Base-by-base conservation (phyloP, 179 eudicot species). In the Carnegiea gigantea region DNA sequence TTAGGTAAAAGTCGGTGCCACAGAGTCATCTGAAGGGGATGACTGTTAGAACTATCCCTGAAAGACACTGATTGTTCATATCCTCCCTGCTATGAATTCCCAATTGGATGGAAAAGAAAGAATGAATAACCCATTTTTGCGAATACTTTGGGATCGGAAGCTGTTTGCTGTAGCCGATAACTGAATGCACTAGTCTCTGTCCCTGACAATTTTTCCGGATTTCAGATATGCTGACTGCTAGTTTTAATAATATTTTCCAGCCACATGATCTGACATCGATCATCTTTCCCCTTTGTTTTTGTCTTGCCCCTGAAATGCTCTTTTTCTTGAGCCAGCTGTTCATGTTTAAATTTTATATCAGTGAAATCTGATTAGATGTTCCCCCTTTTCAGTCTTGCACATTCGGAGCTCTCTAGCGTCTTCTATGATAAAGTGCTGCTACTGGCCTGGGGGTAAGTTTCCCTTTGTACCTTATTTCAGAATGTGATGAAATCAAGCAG, bases 361-460 rank as follows among this genome's bases (percentile, higher is more conserved):
- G 18, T 51, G 40, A 40, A 33, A 9, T 80, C 76, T 57, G 74
- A 54, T 68, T 59, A 18, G 24, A 23, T 36, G 18, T 67, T 13
- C 77, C 20, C 24, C 0, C 46, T 49, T 70, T 77, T 30, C 89
- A 92, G 95, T 72, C 92, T 92, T 53, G 95, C 95, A 28, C 95
- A 92, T 85, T 92, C 95, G 9, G 95, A 92, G 88, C 87, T 92
- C 70, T 90, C 95, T 9, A 92, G 91, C 71, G 95, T 93, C 54
- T 92, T 93, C 84, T 93, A 88, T 49, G 96, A 93, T 79, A 92
- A 92, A 89, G 94, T 93, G 76, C 87, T 93, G 43, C 92, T 92
- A 80, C 92, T 93, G 60, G 88, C 93, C 11, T 93, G 91, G 96
- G 93, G 96, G 98, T 93, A 88, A 90, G 95, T 24, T 40, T 74